Evolutionary conservation across 2,329 filamentous ascomycete genomes (phyloP).

Genomic region (Penicillium sp.): DNA sequence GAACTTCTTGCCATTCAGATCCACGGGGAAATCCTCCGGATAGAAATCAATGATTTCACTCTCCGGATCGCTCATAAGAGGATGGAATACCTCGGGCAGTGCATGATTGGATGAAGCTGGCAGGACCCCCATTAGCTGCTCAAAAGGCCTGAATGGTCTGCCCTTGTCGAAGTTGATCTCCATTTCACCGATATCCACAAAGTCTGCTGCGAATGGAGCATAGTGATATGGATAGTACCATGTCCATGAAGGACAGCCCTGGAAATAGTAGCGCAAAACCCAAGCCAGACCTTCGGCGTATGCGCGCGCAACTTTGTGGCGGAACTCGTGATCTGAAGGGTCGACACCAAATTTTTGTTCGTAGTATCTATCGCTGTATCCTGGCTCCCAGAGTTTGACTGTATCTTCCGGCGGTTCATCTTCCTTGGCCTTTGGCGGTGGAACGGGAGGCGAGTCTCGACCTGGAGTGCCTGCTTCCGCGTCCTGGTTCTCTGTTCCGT

Average conservation of each 20-base stretch:
- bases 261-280: conserved; percentile 96
- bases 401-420: conserved; percentile 72
- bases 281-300: conserved; percentile 94
- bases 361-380: conserved; percentile 94
- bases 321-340: conserved; percentile 77
- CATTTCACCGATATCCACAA: conserved; percentile 76
- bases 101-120: conserved; percentile 90
- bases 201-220: conserved; percentile 94
- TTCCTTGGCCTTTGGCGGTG: conserved; percentile 52
- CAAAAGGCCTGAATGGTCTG: conserved; percentile 82
- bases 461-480: conserved; percentile 57
- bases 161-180: conserved; percentile 80
- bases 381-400: conserved; percentile 89
- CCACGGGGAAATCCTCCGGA: conserved; percentile 86
- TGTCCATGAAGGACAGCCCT: conserved; percentile 96
- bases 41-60: conserved; percentile 98
- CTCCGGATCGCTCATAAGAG: conserved; percentile 81
- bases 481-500: conserved; percentile 55
- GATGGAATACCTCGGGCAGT: conserved; percentile 81
- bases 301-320: conserved; percentile 80
- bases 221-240: conserved; percentile 99
- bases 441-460: conserved; percentile 54
- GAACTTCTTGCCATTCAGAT: conserved; percentile 97
- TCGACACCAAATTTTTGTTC: conserved; percentile 91
- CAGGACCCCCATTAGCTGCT: conserved; percentile 97